phyloP scores from a whole-genome alignment of 495 filamentous ascomycete genomes.

The Aspergillus bertholletiae region DNA sequence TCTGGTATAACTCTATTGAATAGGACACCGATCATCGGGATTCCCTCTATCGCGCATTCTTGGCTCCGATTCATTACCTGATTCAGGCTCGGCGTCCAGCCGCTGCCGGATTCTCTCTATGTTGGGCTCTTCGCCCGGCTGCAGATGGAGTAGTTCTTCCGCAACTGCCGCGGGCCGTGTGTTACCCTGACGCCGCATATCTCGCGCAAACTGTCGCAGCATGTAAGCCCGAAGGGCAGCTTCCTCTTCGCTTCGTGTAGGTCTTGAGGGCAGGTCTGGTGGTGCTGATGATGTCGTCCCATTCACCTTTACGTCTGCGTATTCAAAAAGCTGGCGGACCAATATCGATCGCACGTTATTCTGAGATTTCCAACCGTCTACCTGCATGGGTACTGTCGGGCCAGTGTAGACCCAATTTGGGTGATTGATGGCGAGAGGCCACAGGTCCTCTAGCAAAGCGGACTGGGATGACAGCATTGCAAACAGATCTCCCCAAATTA shows the following conservation, averaged over 20 bases:
- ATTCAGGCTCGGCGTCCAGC: neutral
- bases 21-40: neutral
- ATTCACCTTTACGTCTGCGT: slow-evolving; percentile 1
- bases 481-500: slow-evolving; percentile 34
- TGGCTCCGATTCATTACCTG: neutral
- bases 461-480: slow-evolving; percentile 14
- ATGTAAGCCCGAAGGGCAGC: neutral
- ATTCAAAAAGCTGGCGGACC: slow-evolving; percentile 7
- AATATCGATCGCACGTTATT: slow-evolving; percentile 12
- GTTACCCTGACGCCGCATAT: neutral
- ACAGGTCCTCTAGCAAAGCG: slow-evolving; percentile 18
- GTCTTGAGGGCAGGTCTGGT: neutral
- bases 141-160: neutral
- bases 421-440: slow-evolving; percentile 29
- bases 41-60: neutral
- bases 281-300: neutral
- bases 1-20: neutral
- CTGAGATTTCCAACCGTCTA: slow-evolving; percentile 21
- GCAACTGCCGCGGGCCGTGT: slow-evolving; percentile 1
- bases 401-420: slow-evolving; percentile 33
- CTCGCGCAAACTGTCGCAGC: slow-evolving; percentile 4
- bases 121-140: neutral
- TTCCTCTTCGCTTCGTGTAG: neutral
- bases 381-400: slow-evolving; percentile 17
- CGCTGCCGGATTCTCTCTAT: slow-evolving; percentile 1